These are phyloP conservation scores for Aspergillus melleus DNA, from an alignment of 2,329 filamentous ascomycete species.

Conservation along the genomic window DNA sequence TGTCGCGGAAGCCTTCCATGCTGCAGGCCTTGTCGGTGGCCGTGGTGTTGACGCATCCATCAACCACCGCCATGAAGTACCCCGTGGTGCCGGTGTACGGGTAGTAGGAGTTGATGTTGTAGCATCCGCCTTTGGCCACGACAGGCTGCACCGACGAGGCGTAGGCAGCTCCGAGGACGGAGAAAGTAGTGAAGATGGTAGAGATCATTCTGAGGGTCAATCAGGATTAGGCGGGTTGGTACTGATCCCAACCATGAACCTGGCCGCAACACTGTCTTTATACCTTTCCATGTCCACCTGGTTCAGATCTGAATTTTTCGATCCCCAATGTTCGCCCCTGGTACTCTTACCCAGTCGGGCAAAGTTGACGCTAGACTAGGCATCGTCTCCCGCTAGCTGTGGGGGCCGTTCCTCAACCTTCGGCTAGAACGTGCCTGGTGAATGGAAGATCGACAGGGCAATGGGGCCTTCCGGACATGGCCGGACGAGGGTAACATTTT, in stretches of 20 bases:
- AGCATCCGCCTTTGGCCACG: background rate
- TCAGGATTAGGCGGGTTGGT: background rate
- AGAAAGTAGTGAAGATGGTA: background rate
- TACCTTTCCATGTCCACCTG: background rate
- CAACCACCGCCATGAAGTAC: background rate
- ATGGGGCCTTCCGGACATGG: too few relatives aligned
- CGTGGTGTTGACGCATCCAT: background rate
- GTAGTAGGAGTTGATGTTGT: conserved; percentile 2
- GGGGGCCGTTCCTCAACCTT: too few relatives aligned
- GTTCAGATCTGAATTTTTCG: background rate
- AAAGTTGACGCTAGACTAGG: background rate
- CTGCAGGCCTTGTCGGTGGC: background rate
- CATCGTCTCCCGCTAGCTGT: background rate
- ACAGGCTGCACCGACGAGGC: conserved; percentile 2
- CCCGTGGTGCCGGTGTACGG: conserved; percentile 1
- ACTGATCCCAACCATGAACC: background rate
- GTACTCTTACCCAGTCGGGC: background rate
- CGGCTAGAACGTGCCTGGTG: too few relatives aligned
- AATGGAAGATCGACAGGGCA: too few relatives aligned
- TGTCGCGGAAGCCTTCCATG: conserved; percentile 3
- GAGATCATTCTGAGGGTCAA: background rate
- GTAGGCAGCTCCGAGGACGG: conserved; percentile 5
- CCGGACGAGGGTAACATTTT: too few relatives aligned
- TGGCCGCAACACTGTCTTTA: background rate
- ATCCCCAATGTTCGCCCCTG: background rate